Evolutionary conservation across 2,329 filamentous ascomycete species (phyloP).

Genomic region (Tolypocladium inflatum): DNA sequence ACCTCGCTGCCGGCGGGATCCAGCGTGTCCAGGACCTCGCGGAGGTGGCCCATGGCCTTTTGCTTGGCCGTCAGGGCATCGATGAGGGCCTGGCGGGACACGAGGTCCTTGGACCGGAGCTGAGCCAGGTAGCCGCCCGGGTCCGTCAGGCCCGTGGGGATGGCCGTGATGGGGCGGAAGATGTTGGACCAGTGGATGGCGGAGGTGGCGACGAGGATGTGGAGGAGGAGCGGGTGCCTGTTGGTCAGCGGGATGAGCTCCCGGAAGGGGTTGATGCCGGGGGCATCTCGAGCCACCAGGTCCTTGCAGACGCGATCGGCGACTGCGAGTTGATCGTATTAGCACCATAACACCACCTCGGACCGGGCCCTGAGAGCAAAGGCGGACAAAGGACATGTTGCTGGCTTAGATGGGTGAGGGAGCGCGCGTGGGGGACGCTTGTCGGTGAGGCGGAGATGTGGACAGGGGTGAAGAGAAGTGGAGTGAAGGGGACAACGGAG

Average conservation of each 20-base stretch:
- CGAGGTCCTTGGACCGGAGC: conserved; percentile 26
- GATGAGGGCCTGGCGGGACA: conserved; percentile 29
- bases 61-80: conserved; percentile 38
- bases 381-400: background rate
- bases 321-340: conserved; percentile 22
- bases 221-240: conserved; percentile 33
- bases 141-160: conserved; percentile 20
- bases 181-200: conserved; percentile 39
- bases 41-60: conserved; percentile 33
- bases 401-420: background rate
- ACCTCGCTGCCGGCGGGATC: conserved; percentile 34
- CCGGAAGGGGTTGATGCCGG: conserved; percentile 36
- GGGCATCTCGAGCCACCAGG: conserved; percentile 38
- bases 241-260: conserved; percentile 37
- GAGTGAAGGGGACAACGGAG: background rate
- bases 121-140: conserved; percentile 25
- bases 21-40: conserved; percentile 27
- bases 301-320: conserved; percentile 42
- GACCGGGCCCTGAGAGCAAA: background rate
- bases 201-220: conserved; percentile 39
- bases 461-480: background rate
- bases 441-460: background rate
- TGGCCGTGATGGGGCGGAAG: conserved; percentile 22
- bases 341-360: conserved; percentile 13
- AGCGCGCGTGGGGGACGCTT: background rate